A percentile compares a stretch with the other conserved stretches of the same genome.
These are phyloP conservation scores for Colletotrichum spinosum DNA, from an alignment of 2,329 filamentous ascomycete species.

Conservation along the genomic window DNA sequence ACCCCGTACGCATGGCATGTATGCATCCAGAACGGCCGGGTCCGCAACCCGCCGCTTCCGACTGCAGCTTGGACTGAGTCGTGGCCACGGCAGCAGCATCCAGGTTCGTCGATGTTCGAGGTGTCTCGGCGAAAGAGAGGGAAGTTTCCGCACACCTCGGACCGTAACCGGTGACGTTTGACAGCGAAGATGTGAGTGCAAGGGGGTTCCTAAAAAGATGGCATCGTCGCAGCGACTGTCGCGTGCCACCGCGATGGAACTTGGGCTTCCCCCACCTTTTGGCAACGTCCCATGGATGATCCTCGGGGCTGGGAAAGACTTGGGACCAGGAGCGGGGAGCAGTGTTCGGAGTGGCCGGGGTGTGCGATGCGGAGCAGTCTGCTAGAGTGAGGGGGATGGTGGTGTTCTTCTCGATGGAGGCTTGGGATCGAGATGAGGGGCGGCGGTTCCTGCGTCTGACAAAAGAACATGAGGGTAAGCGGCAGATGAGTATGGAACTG, in stretches of 20 bases:
- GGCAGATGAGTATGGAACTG: too few relatives aligned
- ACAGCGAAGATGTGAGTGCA: background rate
- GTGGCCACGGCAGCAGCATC: constrained; percentile 4
- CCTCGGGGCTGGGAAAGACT: constrained; percentile 25
- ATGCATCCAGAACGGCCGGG: too few relatives aligned
- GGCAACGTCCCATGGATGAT: constrained; percentile 29
- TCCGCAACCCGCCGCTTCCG: constrained; percentile 10
- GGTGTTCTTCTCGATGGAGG: constrained; percentile 1
- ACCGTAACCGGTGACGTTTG: constrained; percentile 2
- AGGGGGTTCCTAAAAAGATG: constrained; percentile 20
- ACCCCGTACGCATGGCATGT: too few relatives aligned
- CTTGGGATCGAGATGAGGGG: constrained; percentile 31
- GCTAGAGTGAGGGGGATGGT: constrained; percentile 11
- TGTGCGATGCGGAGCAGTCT: constrained; percentile 9
- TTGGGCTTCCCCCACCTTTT: constrained; percentile 19
- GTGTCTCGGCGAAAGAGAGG: constrained; percentile 9
- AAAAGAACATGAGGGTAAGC: background rate
- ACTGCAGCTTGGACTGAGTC: constrained; percentile 22
- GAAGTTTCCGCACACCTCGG: constrained; percentile 17
- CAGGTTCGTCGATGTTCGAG: constrained; percentile 6
- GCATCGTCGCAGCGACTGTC: constrained; percentile 23
- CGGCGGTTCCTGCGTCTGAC: constrained; percentile 33
- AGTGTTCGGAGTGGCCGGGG: constrained; percentile 29
- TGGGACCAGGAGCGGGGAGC: constrained; percentile 23
- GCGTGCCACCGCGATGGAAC: background rate